These are phyloP conservation scores for Linum tenue DNA, from an alignment of 345 rosid species.

Conservation along the genomic window DNA sequence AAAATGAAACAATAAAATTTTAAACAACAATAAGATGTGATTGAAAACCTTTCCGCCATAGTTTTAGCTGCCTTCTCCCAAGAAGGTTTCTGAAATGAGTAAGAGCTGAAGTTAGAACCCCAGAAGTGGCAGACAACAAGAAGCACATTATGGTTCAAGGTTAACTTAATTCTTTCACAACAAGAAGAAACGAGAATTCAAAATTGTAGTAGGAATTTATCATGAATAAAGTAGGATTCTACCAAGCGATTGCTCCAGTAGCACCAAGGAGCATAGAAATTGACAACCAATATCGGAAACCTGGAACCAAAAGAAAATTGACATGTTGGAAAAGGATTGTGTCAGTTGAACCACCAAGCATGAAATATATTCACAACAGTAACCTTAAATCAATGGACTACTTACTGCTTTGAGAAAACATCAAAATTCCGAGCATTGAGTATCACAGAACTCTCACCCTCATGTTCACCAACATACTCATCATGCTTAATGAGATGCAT, in stretches of 20 bases:
- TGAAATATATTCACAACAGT: slow-evolving; percentile 1
- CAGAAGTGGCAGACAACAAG: not conserved
- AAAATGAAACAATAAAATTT: not conserved
- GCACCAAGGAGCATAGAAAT: slow-evolving; percentile 99
- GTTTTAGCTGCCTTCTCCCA: slow-evolving; percentile 91
- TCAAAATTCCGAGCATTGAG: slow-evolving; percentile 63
- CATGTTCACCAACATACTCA: slow-evolving; percentile 59
- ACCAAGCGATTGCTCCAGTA: slow-evolving; percentile 94
- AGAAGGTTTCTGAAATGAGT: slow-evolving; percentile 74
- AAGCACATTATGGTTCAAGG: not conserved
- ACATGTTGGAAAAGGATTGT: not conserved
- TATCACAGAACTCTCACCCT: slow-evolving; percentile 51
- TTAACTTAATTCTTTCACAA: not conserved
- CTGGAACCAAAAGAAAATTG: slow-evolving; percentile 32
- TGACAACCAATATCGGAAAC: slow-evolving; percentile 75
- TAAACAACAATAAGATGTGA: not conserved
- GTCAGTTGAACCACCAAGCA: slow-evolving; percentile 4
- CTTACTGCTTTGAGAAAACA: slow-evolving; percentile 64
- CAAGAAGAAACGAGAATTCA: not conserved
- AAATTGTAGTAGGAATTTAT: not conserved
- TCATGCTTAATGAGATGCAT: slow-evolving; percentile 63
- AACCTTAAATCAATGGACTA: slow-evolving; percentile 11
- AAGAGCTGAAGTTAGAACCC: slow-evolving; percentile 9
- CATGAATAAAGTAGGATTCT: slow-evolving; percentile 18
- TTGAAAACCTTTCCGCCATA: not conserved